Evolutionary conservation across 371 early-diverging fungal genomes (phyloP), one percentile per base, ranked within the genome.

Genomic region (Smittium mucronatum): DNA sequence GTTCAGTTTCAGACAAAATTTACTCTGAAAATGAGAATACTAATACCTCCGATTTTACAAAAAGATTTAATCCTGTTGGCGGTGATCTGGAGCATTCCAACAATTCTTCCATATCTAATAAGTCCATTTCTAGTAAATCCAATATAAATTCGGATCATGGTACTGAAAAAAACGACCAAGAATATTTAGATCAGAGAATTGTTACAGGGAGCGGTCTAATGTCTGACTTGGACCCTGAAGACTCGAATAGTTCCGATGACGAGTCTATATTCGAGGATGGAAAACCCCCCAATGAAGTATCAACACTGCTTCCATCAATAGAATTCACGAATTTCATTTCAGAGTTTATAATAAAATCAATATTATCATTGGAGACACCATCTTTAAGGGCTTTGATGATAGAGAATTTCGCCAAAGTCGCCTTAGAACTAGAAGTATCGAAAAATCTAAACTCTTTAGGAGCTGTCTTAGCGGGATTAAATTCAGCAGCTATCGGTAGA

Each of bases 241-340:
- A 47, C 5, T 5, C 5, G 11, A 11, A 5, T 5, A 59, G 59
- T 59, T 11, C 11, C 26, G 28, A 59, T 11, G 59, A 59, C 26
- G 5, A 5, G 2, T 26, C 26, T 59, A 16, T 5, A 5, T 2
- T 5, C 2, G 59, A 59, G 8, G 28, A 59, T 59, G 5, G 11
- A 28, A 59, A 59, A 28, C 2, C 26, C 59, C 5, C 2, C 28
- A 59, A n/a, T 26, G 64, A 64, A 31, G 31, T 26, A 11, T 29
- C 30, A 5, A 26, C 64, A 31, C 32, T 64, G 16, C 64, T 64
- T 11, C 64, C 64, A 33, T 64, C 64, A 16, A 64, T 64, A 2
- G 64, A 64, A 5, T 64, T 28, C 36, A 64, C 64, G 2, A 64
- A 64, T 26, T 64, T 64, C 31, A 17, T 64, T 5, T 64, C 64